These are phyloP conservation scores for Volvariella volvacea DNA, from an alignment of 1,284 basidiomycete genomes.

Conservation along the genomic window DNA sequence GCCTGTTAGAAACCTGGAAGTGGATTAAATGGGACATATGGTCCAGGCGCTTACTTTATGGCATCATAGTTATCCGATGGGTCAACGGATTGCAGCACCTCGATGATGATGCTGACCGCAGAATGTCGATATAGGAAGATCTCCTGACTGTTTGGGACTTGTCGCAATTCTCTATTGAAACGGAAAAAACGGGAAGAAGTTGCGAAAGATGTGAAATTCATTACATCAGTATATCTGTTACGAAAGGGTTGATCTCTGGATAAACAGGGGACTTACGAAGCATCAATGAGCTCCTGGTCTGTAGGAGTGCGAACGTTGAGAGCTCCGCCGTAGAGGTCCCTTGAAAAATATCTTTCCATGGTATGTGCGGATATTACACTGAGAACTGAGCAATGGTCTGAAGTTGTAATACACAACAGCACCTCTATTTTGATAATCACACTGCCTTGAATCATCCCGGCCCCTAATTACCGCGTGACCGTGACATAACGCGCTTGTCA, in stretches of 20 bases:
- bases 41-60: constrained; percentile 46
- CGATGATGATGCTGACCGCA: constrained; percentile 77
- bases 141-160: constrained; percentile 97
- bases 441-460: too few species aligned
- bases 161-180: constrained; percentile 67
- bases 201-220: background rate
- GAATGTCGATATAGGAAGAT: constrained; percentile 77
- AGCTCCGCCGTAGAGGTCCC: constrained; percentile 72
- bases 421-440: too few species aligned
- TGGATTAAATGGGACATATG: constrained; percentile 8
- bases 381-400: too few species aligned
- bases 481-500: constrained; percentile 22
- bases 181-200: background rate
- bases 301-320: constrained; percentile 60
- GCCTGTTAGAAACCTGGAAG: constrained; percentile 10
- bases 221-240: background rate
- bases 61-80: constrained; percentile 53
- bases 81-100: constrained; percentile 76
- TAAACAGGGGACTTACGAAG: constrained; percentile 64
- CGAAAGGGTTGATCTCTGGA: constrained; percentile 3
- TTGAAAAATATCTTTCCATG: too few species aligned
- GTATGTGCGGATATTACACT: background rate
- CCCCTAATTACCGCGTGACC: background rate
- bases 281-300: constrained; percentile 58
- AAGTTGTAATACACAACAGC: too few species aligned